Conservation (phyloP, 495 filamentous ascomycete species). For the Xylaria acuta region DNA sequence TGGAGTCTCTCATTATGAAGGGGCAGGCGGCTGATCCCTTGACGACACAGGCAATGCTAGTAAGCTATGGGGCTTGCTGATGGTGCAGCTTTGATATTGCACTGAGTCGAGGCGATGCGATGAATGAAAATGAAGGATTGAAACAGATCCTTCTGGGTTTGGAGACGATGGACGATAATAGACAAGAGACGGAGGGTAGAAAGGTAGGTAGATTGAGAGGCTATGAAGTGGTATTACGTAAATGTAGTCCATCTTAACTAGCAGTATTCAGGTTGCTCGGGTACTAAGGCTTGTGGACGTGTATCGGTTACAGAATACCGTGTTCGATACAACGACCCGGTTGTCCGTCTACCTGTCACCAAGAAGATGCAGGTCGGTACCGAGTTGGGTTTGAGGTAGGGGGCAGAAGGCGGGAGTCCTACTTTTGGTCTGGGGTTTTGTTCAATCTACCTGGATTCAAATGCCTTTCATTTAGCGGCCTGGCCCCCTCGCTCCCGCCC, state of each 20-base stretch:
- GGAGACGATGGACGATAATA: neutral
- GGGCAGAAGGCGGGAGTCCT: neutral
- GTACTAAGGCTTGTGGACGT: neutral
- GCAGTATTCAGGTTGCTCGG: neutral
- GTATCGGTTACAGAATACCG: neutral
- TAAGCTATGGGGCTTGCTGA: neutral
- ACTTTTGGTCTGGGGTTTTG: constrained; percentile 5
- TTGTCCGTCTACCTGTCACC: neutral
- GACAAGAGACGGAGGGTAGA: neutral
- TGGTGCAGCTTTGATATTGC: neutral
- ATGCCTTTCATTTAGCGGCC: constrained; percentile 19
- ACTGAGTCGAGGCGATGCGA: neutral
- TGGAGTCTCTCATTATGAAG: neutral
- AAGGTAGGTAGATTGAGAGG: no score
- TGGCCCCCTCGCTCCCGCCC: constrained; percentile 36
- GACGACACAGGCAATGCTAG: neutral
- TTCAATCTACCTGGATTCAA: constrained; percentile 10
- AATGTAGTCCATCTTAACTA: neutral
- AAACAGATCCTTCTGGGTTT: neutral
- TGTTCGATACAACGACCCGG: neutral
- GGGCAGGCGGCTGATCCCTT: neutral
- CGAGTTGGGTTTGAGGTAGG: neutral
- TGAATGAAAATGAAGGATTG: neutral
- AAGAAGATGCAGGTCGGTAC: neutral
- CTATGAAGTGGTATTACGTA: neutral